phyloP scores from a whole-genome alignment of 2,329 filamentous ascomycete species.

The Microthyrium microscopicum region DNA sequence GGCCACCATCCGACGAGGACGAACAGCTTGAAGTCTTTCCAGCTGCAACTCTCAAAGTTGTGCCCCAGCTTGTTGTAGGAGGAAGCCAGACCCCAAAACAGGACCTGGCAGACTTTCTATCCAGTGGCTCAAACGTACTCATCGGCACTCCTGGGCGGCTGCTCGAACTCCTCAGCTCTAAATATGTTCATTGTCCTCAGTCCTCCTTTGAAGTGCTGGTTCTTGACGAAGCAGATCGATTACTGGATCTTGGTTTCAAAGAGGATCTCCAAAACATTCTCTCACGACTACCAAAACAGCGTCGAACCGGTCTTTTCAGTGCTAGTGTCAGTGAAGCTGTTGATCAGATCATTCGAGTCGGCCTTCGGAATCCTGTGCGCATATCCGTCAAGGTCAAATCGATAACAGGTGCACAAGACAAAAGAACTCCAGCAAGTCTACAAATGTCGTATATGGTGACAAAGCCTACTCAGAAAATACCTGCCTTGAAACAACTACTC shows the following conservation, averaged over 20 bases:
- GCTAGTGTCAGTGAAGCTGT: conserved; percentile 94
- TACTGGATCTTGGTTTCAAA: conserved; percentile 89
- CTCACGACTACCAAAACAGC: conserved; percentile 72
- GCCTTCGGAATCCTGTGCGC: conserved; percentile 84
- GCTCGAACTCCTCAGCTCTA: conserved; percentile 70
- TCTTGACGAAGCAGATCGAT: conserved; percentile 82
- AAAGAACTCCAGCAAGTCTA: conserved; percentile 79
- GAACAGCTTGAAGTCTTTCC: conserved; percentile 24
- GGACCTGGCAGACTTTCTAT: conserved; percentile 72
- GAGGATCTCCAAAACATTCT: conserved; percentile 78
- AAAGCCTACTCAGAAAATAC: conserved; percentile 64
- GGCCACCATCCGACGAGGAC: conserved; percentile 32
- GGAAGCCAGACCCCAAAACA: conserved; percentile 67
- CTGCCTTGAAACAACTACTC: conserved; percentile 55
- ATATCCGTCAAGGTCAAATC: conserved; percentile 79
- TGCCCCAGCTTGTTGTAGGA: conserved; percentile 79
- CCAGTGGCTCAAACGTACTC: conserved; percentile 70
- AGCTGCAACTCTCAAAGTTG: conserved; percentile 33
- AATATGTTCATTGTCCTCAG: conserved; percentile 72
- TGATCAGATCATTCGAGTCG: conserved; percentile 79
- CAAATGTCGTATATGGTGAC: conserved; percentile 73
- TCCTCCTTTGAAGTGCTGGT: conserved; percentile 85
- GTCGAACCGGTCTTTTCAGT: conserved; percentile 84
- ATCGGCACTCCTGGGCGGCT: conserved; percentile 84
- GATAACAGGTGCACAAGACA: conserved; percentile 36